A percentile compares a stretch with the other conserved stretches of the same genome.
phyloP scores from a whole-genome alignment of 2,329 filamentous ascomycete species.

The Fusarium cyanostomum region DNA sequence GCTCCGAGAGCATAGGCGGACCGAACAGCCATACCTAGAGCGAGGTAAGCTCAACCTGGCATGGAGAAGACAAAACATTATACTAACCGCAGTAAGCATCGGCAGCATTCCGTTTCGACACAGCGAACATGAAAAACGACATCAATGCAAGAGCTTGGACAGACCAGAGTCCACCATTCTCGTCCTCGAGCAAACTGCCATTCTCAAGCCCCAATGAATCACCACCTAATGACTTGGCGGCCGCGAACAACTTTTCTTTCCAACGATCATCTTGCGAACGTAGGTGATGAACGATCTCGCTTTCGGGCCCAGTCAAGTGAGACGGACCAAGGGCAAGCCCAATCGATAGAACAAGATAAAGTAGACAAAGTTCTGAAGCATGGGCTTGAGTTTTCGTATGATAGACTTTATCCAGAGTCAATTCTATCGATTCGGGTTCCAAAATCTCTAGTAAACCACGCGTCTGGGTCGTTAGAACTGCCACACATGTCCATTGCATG shows the following conservation, averaged over 20 bases:
- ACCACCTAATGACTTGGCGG: conserved; percentile 63
- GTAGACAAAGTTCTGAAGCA: conserved; percentile 63
- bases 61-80: not conserved
- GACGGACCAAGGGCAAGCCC: conserved; percentile 68
- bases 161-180: conserved; percentile 72
- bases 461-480: conserved; percentile 53
- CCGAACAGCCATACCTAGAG: conserved; percentile 68
- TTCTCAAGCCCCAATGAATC: conserved; percentile 54
- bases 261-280: conserved; percentile 58
- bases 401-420: conserved; percentile 61
- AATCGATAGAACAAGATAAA: conserved; percentile 71
- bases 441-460: conserved; percentile 70
- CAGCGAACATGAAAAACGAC: conserved; percentile 69
- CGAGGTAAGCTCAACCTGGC: conserved; percentile 12
- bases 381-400: conserved; percentile 47
- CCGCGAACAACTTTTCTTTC: conserved; percentile 71
- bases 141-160: conserved; percentile 71
- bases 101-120: conserved; percentile 70
- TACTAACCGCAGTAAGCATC: conserved; percentile 67
- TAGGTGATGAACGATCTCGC: conserved; percentile 61
- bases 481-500: not conserved
- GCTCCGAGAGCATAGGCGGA: conserved; percentile 70
- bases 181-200: conserved; percentile 36
- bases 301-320: conserved; percentile 58
- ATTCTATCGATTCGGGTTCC: conserved; percentile 60